Conservation (phyloP, 164 flowering plant species). For the Houttuynia cordata region DNA sequence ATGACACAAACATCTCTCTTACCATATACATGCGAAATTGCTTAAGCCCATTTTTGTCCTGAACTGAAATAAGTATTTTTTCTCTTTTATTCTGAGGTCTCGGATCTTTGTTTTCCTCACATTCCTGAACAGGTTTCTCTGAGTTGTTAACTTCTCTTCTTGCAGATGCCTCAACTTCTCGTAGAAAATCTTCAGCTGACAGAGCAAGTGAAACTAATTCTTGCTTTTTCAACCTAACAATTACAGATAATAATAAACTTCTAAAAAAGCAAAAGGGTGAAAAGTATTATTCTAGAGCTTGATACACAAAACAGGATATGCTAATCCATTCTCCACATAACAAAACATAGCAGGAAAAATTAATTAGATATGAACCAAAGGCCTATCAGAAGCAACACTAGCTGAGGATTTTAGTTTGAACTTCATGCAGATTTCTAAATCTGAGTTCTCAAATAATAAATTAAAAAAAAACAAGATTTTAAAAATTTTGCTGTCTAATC, state of each 20-base stretch:
- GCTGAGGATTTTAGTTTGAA: no score
- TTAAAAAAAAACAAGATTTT: no score
- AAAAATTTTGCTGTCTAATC: no score
- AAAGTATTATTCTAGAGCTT: no score
- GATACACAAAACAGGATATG: no score
- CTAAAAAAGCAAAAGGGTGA: background rate
- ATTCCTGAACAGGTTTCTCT: constrained; percentile 16
- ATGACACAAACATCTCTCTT: constrained; percentile 4
- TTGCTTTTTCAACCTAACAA: constrained; percentile 54
- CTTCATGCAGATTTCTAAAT: no score
- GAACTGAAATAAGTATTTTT: constrained; percentile 64
- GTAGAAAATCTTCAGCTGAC: constrained; percentile 42
- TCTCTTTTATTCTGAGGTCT: constrained; percentile 34
- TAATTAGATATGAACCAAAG: no score
- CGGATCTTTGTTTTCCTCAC: constrained; percentile 18
- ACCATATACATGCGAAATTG: constrained; percentile 67
- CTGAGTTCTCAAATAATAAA: no score
- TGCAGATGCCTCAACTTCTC: constrained; percentile 45
- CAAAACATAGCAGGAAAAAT: no score
- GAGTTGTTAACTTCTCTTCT: constrained; percentile 24
- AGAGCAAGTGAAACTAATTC: constrained; percentile 57
- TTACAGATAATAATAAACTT: background rate
- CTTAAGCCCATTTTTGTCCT: constrained; percentile 57
- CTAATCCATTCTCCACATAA: no score
- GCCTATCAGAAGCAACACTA: no score